Conservation (phyloP, 306 rosid genomes). For the Medicago ruthenica region DNA sequence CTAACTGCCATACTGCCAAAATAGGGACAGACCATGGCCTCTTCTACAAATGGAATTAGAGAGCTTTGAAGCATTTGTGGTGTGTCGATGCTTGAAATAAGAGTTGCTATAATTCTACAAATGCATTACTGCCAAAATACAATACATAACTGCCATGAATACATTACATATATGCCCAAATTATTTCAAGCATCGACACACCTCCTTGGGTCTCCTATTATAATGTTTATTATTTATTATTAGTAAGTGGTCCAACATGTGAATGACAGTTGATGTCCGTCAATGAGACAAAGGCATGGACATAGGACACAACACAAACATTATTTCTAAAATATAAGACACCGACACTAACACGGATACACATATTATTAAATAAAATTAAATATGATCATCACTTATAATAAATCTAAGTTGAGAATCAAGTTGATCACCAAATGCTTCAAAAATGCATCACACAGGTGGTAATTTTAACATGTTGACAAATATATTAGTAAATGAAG, state of each 20-base stretch:
- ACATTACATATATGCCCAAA: not conserved
- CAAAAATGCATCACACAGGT: no score
- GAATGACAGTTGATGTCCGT: not conserved
- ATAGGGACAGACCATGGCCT: not conserved
- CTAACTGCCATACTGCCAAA: not conserved
- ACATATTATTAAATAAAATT: no score
- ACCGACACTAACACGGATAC: not conserved
- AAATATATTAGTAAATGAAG: no score
- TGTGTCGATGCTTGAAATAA: no score
- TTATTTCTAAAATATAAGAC: not conserved
- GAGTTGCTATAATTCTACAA: not conserved
- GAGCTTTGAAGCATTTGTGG: no score
- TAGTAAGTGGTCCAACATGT: not conserved
- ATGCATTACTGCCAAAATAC: conserved; percentile 6
- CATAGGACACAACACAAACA: not conserved
- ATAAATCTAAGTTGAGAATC: not conserved
- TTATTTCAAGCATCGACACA: not conserved
- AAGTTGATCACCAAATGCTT: not conserved
- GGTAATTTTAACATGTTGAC: no score
- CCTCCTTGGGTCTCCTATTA: not conserved
- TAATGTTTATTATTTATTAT: not conserved
- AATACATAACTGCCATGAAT: not conserved
- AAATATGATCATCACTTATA: not conserved
- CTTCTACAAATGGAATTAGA: no score
- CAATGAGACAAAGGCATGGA: not conserved